These are phyloP conservation scores for Agrostemma githago DNA, from an alignment of 148 eudicot species.

Conservation along the genomic window DNA sequence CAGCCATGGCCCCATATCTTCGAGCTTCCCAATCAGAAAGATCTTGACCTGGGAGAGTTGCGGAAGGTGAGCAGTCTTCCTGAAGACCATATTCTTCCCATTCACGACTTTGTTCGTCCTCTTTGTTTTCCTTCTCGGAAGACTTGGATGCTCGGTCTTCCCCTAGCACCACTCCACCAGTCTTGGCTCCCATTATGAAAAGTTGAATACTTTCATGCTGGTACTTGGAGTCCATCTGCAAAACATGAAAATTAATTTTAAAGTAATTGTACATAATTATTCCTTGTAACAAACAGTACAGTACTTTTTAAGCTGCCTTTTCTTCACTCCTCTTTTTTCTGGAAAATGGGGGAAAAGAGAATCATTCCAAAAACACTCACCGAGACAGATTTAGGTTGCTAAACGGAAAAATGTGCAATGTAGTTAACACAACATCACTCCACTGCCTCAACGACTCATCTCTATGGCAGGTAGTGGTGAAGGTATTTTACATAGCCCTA, in stretches of 20 bases:
- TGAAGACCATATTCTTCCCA: constrained; percentile 19
- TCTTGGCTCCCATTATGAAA: constrained; percentile 60
- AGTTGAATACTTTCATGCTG: constrained; percentile 90
- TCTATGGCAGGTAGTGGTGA: background rate
- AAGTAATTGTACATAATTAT: background rate
- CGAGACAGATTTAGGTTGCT: background rate
- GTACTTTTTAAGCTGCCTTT: background rate
- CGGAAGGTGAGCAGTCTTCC: constrained; percentile 14
- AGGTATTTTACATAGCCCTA: background rate
- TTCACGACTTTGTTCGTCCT: constrained; percentile 26
- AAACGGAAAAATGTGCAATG: background rate
- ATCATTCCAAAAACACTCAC: background rate
- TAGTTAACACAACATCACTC: background rate
- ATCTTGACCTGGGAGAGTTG: constrained; percentile 25
- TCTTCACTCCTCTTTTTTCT: background rate
- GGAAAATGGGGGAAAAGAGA: background rate
- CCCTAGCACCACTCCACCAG: constrained; percentile 25
- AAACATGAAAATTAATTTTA: constrained; percentile 1
- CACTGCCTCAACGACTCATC: background rate
- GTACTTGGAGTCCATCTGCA: constrained; percentile 73
- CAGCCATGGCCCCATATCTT: constrained; percentile 94
- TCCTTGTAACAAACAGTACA: background rate
- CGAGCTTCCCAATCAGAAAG: constrained; percentile 83
- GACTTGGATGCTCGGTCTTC: constrained; percentile 29
- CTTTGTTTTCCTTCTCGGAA: constrained; percentile 23